Conservation (phyloP, 208 protist species). For the Leishmania mexicana region DNA sequence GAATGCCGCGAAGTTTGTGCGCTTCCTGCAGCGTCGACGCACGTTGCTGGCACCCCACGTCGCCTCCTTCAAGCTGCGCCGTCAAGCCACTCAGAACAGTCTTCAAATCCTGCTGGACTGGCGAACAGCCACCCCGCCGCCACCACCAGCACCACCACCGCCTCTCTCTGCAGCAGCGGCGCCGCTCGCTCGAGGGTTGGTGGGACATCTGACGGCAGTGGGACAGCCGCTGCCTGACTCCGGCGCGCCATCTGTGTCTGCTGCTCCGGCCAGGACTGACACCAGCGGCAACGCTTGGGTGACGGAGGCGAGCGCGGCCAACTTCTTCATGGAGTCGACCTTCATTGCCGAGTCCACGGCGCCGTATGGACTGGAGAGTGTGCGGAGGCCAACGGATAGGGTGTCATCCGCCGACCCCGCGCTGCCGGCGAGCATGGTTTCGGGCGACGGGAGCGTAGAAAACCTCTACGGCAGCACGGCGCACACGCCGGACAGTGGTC, state of each 20-base stretch:
- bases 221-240: background rate
- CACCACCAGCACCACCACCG: background rate
- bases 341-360: slow-evolving; percentile 31
- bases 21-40: slow-evolving; percentile 8
- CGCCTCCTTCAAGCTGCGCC: slow-evolving; percentile 15
- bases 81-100: slow-evolving; percentile 15
- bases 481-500: background rate
- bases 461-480: background rate
- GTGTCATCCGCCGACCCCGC: background rate
- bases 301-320: slow-evolving; percentile 23
- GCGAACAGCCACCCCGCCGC: background rate
- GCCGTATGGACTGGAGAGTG: slow-evolving; percentile 16
- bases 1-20: background rate
- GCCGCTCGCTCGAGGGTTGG: background rate
- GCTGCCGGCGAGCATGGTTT: background rate
- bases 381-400: background rate
- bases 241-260: background rate
- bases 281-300: slow-evolving; percentile 10
- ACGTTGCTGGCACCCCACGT: slow-evolving; percentile 8
- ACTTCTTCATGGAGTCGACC: slow-evolving; percentile 33
- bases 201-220: background rate
- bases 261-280: background rate
- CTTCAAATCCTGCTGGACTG: slow-evolving; percentile 31
- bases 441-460: background rate
- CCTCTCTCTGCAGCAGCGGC: background rate